These are phyloP conservation scores for Pelargonium nanum DNA, from an alignment of 345 rosid species.

Conservation along the genomic window DNA sequence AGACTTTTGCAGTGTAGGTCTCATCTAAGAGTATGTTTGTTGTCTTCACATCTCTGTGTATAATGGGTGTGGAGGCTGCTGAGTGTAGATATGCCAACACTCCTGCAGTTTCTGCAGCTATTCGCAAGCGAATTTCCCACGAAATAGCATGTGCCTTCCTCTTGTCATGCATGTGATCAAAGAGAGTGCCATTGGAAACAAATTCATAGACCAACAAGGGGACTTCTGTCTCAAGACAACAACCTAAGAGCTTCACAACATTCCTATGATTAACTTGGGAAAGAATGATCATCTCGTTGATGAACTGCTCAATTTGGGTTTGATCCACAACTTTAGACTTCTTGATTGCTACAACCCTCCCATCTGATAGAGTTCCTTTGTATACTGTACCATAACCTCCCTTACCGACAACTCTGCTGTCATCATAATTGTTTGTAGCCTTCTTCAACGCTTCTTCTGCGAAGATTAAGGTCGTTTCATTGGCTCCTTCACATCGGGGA, in stretches of 20 bases:
- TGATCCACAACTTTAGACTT: neutral
- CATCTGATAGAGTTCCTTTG: neutral
- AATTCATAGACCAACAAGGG: neutral
- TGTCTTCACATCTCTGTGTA: neutral
- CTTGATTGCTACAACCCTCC: neutral
- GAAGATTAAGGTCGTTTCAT: neutral
- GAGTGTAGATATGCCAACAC: neutral
- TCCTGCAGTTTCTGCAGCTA: neutral
- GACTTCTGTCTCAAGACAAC: neutral
- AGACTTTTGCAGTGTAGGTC: neutral
- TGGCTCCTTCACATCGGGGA: neutral
- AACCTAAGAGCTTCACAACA: neutral
- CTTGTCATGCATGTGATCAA: neutral
- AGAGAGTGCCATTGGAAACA: neutral
- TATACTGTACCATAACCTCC: neutral
- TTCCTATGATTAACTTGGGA: neutral
- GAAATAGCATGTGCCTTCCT: neutral
- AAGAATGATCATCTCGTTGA: neutral
- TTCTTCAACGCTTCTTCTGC: neutral
- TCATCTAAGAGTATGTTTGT: neutral
- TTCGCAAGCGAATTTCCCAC: neutral
- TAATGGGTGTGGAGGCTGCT: neutral
- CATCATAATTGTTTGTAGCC: neutral
- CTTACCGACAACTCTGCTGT: neutral
- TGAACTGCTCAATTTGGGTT: constrained; percentile 1